Evolutionary conservation across 495 filamentous ascomycete genomes (phyloP).

Genomic region (Cudoniella acicularis): DNA sequence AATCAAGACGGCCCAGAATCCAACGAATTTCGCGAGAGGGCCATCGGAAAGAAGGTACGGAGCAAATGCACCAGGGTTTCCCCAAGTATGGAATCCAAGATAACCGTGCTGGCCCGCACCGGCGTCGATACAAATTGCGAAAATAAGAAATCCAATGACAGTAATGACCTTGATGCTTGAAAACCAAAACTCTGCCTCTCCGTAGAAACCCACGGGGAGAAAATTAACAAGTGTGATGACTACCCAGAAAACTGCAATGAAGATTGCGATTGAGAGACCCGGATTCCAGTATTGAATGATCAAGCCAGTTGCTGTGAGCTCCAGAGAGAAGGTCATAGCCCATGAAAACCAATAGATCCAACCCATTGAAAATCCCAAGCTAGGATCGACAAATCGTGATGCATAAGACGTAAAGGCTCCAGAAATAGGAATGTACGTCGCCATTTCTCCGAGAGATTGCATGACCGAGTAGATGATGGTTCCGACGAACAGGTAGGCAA

Average conservation of each 20-base stretch:
- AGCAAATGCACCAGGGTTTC: conserved; percentile 65
- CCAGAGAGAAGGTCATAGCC: conserved; percentile 66
- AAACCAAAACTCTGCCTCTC: conserved; percentile 73
- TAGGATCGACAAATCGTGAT: conserved; percentile 67
- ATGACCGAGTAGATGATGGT: conserved; percentile 60
- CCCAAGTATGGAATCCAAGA: conserved; percentile 66
- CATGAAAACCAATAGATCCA: conserved; percentile 64
- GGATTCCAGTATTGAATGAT: conserved; percentile 75
- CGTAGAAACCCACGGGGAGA: conserved; percentile 63
- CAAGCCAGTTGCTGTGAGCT: conserved; percentile 68
- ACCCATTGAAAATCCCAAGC: conserved; percentile 76
- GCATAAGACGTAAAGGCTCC: conserved; percentile 74
- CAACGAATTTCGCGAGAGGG: conserved; percentile 58
- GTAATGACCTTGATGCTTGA: conserved; percentile 71
- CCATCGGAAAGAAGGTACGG: conserved; percentile 51
- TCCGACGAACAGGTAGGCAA: conserved; percentile 66
- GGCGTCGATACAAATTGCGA: conserved; percentile 31
- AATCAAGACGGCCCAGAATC: conserved; percentile 74
- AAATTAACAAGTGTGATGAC: conserved; percentile 64
- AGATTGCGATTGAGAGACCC: conserved; percentile 45
- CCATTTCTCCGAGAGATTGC: conserved; percentile 62
- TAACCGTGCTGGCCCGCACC: conserved; percentile 40
- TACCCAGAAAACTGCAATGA: conserved; percentile 71
- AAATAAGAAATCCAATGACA: conserved; percentile 51
- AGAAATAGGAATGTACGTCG: conserved; percentile 68